phyloP scores from a whole-genome alignment of 257 asterid species.

The Voacanga thouarsii region DNA sequence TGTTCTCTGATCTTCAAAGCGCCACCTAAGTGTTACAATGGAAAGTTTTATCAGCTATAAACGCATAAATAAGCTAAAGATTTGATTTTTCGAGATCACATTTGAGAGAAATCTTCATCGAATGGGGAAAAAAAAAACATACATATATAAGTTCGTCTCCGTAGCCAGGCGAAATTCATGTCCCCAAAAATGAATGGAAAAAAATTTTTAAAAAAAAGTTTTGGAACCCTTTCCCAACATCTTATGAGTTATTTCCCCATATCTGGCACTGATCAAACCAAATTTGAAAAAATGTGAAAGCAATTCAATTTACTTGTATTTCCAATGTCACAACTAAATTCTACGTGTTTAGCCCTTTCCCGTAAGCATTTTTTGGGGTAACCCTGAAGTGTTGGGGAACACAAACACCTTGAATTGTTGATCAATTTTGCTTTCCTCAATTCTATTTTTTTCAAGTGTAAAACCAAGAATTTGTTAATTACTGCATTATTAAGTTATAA shows the following conservation, averaged over 20 bases:
- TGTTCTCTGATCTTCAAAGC: slow-evolving; percentile 1
- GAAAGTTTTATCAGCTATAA: not conserved
- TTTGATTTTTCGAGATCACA: not conserved
- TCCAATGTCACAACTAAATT: not conserved
- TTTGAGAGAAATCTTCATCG: not conserved
- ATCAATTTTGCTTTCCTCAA: not conserved
- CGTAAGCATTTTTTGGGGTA: not conserved
- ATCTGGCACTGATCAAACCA: too few species aligned
- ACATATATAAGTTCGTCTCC: not conserved
- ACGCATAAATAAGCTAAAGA: not conserved
- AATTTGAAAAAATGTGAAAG: not conserved
- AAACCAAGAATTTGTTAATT: not conserved
- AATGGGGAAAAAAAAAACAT: not conserved
- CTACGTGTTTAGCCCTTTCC: not conserved
- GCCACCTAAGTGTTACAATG: not conserved
- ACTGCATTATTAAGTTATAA: not conserved
- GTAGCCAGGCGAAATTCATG: not conserved
- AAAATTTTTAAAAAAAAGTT: not conserved
- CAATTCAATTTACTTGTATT: not conserved
- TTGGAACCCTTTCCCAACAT: not conserved
- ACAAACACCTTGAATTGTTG: not conserved
- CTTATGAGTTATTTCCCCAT: too few species aligned
- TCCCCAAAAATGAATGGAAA: not conserved
- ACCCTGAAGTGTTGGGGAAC: not conserved
- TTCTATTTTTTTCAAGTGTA: not conserved